phyloP scores from a whole-genome alignment of 2,329 filamentous ascomycete genomes.

The Leptographium wingfieldii region DNA sequence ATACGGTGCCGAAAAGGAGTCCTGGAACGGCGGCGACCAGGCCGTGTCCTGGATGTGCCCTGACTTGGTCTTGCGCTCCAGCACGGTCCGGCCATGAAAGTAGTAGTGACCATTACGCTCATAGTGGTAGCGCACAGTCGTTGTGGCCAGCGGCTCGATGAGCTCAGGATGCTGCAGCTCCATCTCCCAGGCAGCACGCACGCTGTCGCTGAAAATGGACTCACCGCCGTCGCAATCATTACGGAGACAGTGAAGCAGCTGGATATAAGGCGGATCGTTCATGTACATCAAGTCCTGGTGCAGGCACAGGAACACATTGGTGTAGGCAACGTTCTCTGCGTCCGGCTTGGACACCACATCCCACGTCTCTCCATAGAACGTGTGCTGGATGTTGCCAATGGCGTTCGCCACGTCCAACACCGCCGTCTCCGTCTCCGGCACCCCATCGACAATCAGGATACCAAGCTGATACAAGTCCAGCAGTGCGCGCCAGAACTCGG shows the following conservation, averaged over 20 bases:
- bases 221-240: conserved; percentile 71
- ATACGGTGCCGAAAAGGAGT: conserved; percentile 3
- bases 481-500: conserved; percentile 47
- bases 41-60: conserved; percentile 24
- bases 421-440: conserved; percentile 54
- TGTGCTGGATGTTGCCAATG: conserved; percentile 69
- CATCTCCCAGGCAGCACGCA: conserved; percentile 39
- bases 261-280: conserved; percentile 62
- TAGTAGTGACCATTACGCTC: conserved; percentile 53
- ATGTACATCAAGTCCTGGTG: conserved; percentile 94
- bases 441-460: conserved; percentile 61
- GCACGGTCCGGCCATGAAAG: conserved; percentile 40
- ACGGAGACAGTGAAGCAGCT: conserved; percentile 79
- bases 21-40: conserved; percentile 77
- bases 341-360: conserved; percentile 72
- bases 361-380: conserved; percentile 87
- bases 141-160: conserved; percentile 48
- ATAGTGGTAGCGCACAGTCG: conserved; percentile 54
- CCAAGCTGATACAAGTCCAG: conserved; percentile 52
- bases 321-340: conserved; percentile 89
- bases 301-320: conserved; percentile 65
- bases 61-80: conserved; percentile 20
- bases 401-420: conserved; percentile 57
- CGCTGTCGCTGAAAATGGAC: conserved; percentile 73
- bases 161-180: conserved; percentile 27